Evolutionary conservation across 495 filamentous ascomycete genomes (phyloP), one percentile per base, ranked within the genome.

Genomic region (Penicillium argentinense): DNA sequence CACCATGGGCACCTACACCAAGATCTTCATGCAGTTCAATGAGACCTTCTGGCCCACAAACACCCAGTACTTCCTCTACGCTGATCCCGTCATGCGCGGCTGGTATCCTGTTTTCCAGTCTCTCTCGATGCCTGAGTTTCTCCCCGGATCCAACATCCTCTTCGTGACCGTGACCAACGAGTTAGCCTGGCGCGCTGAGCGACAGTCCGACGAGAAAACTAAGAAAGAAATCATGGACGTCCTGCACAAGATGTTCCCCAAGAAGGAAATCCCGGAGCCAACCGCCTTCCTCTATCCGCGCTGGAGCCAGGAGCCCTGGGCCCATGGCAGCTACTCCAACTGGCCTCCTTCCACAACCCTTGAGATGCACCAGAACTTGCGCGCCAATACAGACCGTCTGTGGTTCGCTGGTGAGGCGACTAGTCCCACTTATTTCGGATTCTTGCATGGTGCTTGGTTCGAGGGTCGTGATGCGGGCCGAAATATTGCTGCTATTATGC

Each of bases 371-470:
- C 78, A 89, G 58, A 89, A 89, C 48, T 71, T 89, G 18, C 75
- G 85, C 3, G 83, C 85, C n/a, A 86, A 87, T 51, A 64, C 84
- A 0, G 83, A 74, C 34, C 64, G 79, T 6, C 60, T 90, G 9
- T 88, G 75, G 66, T 90, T 87, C 60, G 85, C 86, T 0, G 86
- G 86, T 0, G 87, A 89, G 55, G 80, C 82, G 17, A 87, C 83
- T 0, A 86, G 82, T 44, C 68, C 79, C 3, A 75, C 82, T 53
- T 88, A 84, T 55, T 91, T 79, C 66, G 86, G 86, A 0, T 89
- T 85, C 60, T 62, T 91, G 66, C 87, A 91, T 12, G 84, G 82
- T 4, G 78, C 80, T 1, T 88, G 72, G 66, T 81, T 76, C 33
- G 82, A 85, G 61, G 84, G 84, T 1, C 67, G 72, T n/a, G 69